Evolutionary conservation across 192 early-diverging fungal species (phyloP).

Genomic region (Allomyces arbusculus): DNA sequence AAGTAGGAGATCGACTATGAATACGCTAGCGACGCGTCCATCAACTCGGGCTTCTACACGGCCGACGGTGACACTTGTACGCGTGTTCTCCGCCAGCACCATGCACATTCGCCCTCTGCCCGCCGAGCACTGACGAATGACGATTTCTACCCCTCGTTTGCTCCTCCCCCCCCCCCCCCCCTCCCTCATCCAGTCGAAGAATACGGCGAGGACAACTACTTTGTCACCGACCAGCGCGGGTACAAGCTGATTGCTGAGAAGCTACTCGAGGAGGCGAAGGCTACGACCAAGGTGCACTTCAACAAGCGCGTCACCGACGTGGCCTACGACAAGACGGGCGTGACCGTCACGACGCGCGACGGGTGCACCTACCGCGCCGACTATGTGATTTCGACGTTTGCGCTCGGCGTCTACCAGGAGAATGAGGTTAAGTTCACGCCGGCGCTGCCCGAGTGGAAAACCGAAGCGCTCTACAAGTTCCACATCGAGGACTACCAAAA

Average conservation of each 20-base stretch:
- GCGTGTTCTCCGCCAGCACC: neutral
- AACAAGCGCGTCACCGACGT: constrained; percentile 13
- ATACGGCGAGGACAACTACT: constrained; percentile 10
- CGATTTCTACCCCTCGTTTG: too few relatives aligned
- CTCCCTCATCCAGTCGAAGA: neutral
- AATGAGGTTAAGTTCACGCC: constrained; percentile 11
- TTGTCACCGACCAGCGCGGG: constrained; percentile 15
- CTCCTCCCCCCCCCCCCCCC: too few relatives aligned
- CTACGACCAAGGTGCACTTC: constrained; percentile 10
- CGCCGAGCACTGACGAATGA: neutral
- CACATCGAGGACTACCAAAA: constrained; percentile 19
- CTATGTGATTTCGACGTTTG: constrained; percentile 16
- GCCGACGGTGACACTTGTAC: constrained; percentile 5
- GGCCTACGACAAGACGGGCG: constrained; percentile 6
- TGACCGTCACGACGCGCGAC: constrained; percentile 7
- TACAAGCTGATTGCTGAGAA: neutral
- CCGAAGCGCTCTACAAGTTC: constrained; percentile 14
- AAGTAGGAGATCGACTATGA: constrained; percentile 11
- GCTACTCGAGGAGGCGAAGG: neutral
- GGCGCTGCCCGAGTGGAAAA: constrained; percentile 16
- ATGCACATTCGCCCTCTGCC: neutral
- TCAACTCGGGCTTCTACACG: constrained; percentile 12
- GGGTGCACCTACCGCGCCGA: constrained; percentile 11
- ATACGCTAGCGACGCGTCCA: constrained; percentile 11
- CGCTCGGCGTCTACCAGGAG: constrained; percentile 16